Base-by-base conservation (phyloP, 495 filamentous ascomycete species). In the Aspergillus mulundensis region DNA sequence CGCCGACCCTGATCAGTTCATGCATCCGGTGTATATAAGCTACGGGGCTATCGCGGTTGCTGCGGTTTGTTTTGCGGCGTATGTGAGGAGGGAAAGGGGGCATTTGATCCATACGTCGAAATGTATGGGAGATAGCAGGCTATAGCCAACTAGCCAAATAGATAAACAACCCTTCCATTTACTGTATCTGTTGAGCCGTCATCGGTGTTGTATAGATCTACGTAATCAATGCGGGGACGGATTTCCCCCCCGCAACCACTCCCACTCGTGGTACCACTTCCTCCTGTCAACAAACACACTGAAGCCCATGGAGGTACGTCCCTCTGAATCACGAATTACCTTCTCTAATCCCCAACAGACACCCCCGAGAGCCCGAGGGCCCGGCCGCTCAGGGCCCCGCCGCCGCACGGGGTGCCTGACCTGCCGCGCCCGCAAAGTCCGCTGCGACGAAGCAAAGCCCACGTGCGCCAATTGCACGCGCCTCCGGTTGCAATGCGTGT, bases 21-120 rank as follows among this genome's bases (percentile, higher is more conserved):
- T 75, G 50, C 85, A 79, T 58, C 85, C 87, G 0, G 79, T 80
- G 0, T 60, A 81, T 15, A 77, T 88, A 55, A 85, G 81, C 45
- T 71, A 73, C 5, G 73, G 62, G 6, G 83, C 80, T 0, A 75
- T 84, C 1, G 65, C 61, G 0, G 18, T 76, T 4, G 81, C 86
- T 0, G 76, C 74, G 3, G 62, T 57, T 0, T 69, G 77, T 20
- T 88, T 84, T 61, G 77, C 84, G 0, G 54, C 62, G 0, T 88
- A 82, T 61, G 77, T 87, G 7, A 68, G 81, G 32, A 63, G 66
- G 49, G 75, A 79, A 45, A 71, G 87, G 20, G 87, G 87, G 0
- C 87, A 90, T 74, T 61, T 88, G 32, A 56, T 88, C 25, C 85
- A 89, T 49, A 62, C 57, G 34, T 69, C 70, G 0, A 61, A 55